Evolutionary conservation across 73 alveolate genomes (phyloP), one percentile per base, ranked within the genome.

Genomic region (Paraurostyla sp.): DNA sequence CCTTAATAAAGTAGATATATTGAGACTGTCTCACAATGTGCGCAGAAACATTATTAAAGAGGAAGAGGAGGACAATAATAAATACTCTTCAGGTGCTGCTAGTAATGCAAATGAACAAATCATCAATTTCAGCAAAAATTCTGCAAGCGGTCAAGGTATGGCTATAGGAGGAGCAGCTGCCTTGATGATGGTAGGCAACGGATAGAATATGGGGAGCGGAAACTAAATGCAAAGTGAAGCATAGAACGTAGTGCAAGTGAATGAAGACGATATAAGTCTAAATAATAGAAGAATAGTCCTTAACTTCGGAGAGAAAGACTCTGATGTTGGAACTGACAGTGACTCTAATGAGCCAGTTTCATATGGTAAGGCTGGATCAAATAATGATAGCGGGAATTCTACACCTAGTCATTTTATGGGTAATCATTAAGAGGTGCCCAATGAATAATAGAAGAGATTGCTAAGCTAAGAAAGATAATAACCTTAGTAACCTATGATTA

Each of bases 11-110:
- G 95, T 90, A 30, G 96, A 94, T 73, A 93, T 94, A 3, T 81
- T 93, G 42, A 41, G 98, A 43, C 91, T 94, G n/a, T 85, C 95
- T 0, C 93, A 88, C 56, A 96, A 94, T 92, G 95, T 94, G 30
- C 83, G 91, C 51, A 92, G 92, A 35, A 94, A 96, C 83, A 30
- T 96, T 89, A 88, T 87, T 43, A 93, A 93, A 57, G 91, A 80
- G 29, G 89, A 91, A 7, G 91, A 82, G n/a, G 88, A 85, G 60
- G 59, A 69, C 58, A n/a, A n/a, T n/a, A n/a, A n/a, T n/a, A n/a
- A n/a, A n/a, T n/a, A n/a, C 35, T 65, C 82, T 65, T 16, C 68
- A 42, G 71, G 57, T 6, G 23, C 9, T 29, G 11, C 4, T 42
- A 45, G 46, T 54, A 30, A 7, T 6, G 81, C 60, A 25, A 50